Evolutionary conservation across 1,284 basidiomycete species (phyloP).

Genomic region (Ustilago trichophora): DNA sequence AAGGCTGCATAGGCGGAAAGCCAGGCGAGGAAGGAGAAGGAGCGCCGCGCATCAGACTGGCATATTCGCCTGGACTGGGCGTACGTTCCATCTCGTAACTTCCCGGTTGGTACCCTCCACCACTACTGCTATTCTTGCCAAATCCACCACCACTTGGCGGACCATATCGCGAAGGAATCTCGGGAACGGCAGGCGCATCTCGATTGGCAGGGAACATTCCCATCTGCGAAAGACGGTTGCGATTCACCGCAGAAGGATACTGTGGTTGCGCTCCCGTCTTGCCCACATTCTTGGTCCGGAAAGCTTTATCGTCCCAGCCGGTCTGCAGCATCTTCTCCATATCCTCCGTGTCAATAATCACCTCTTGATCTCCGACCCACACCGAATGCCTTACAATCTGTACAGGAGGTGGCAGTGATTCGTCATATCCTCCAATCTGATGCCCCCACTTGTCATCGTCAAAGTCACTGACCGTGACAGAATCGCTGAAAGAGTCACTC

Average conservation of each 20-base stretch:
- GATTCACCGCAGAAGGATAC: slow-evolving; percentile 35
- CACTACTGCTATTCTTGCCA: background rate
- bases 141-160: background rate
- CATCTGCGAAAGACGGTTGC: slow-evolving; percentile 35
- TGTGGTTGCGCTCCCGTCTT: slow-evolving; percentile 21
- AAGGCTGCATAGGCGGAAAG: slow-evolving; percentile 25
- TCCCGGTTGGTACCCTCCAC: slow-evolving; percentile 22
- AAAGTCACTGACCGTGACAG: slow-evolving; percentile 51
- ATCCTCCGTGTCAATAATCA: slow-evolving; percentile 51
- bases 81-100: slow-evolving; percentile 47
- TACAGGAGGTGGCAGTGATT: slow-evolving; percentile 54
- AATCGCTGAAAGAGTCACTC: slow-evolving; percentile 47
- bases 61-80: slow-evolving; percentile 49
- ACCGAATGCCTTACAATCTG: slow-evolving; percentile 55
- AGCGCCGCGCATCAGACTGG: slow-evolving; percentile 40
- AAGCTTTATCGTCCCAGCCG: slow-evolving; percentile 53
- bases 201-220: slow-evolving; percentile 30
- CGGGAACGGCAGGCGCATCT: slow-evolving; percentile 39
- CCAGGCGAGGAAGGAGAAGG: slow-evolving; percentile 38
- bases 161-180: slow-evolving; percentile 42
- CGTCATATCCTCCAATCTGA: slow-evolving; percentile 68
- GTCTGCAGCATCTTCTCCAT: slow-evolving; percentile 62
- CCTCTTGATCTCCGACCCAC: slow-evolving; percentile 53
- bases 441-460: slow-evolving; percentile 91
- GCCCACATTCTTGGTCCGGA: slow-evolving; percentile 20